Conservation (phyloP, 2,329 filamentous ascomycete species). For the Claviceps sp. region DNA sequence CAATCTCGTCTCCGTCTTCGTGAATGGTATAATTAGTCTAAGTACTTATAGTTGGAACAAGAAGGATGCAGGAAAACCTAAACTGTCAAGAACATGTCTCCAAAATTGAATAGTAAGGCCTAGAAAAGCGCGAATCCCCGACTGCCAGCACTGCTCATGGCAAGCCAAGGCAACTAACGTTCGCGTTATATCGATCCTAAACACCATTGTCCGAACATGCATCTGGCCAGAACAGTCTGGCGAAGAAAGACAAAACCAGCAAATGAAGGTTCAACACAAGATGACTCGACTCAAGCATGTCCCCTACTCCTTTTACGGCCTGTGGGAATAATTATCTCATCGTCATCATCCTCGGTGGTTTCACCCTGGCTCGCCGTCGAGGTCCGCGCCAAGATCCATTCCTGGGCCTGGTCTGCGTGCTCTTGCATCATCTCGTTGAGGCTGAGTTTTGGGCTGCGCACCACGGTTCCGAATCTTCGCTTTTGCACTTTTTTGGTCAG, state of each 20-base stretch:
- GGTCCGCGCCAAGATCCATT: constrained; percentile 35
- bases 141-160: not conserved
- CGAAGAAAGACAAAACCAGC: not conserved
- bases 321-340: not conserved
- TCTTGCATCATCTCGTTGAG: constrained; percentile 43
- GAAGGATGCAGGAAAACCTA: not conserved
- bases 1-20: not conserved
- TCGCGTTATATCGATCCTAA: not conserved
- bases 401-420: constrained; percentile 36
- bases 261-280: not conserved
- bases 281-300: not conserved
- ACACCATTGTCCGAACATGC: not conserved
- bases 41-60: not conserved
- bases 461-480: constrained; percentile 45
- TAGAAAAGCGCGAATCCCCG: not conserved
- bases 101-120: not conserved
- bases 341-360: constrained; percentile 35
- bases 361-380: constrained; percentile 23
- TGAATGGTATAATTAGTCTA: not conserved
- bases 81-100: not conserved
- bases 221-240: not conserved
- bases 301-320: not conserved
- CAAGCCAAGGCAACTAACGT: not conserved
- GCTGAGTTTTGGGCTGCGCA: constrained; percentile 33
- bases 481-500: constrained; percentile 45